Evolutionary conservation across 179 eudicot genomes (phyloP).

Genomic region (Sideroxylon spinosum): DNA sequence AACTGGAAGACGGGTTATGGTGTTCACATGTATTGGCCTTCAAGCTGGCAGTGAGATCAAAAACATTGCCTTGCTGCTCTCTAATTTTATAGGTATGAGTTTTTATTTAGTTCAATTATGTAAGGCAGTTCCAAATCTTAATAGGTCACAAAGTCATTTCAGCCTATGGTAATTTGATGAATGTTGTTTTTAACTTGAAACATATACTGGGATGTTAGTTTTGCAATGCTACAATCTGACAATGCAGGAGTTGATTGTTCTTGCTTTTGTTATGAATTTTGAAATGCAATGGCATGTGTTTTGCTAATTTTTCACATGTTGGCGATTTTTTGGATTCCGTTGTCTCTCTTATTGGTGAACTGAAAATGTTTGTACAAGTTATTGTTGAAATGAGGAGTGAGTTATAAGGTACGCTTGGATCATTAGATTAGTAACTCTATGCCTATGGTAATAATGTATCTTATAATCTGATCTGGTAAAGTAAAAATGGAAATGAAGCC

Average conservation of each 20-base stretch:
- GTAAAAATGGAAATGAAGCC: neutral
- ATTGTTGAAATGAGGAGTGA: neutral
- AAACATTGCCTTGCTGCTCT: neutral
- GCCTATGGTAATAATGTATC: neutral
- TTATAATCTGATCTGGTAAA: neutral
- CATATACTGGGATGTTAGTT: neutral
- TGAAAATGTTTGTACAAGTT: neutral
- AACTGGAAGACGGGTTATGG: conserved; percentile 98
- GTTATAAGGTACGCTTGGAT: neutral
- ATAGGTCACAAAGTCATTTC: neutral
- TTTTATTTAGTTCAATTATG: neutral
- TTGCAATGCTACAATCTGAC: conserved; percentile 4
- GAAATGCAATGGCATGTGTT: neutral
- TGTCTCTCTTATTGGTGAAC: neutral
- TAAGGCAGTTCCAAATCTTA: too few species aligned
- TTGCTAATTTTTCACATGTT: too few species aligned
- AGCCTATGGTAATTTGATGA: conserved; percentile 2
- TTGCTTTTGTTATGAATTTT: neutral
- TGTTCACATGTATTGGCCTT: conserved; percentile 81
- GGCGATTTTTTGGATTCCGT: neutral
- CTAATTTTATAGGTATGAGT: conserved; percentile 19
- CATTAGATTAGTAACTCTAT: neutral
- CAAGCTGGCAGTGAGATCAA: conserved; percentile 57
- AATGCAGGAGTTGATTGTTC: neutral
- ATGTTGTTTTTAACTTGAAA: neutral